Conservation (phyloP, 192 early-diverging fungal species). For the Backusella liffmaniae region DNA sequence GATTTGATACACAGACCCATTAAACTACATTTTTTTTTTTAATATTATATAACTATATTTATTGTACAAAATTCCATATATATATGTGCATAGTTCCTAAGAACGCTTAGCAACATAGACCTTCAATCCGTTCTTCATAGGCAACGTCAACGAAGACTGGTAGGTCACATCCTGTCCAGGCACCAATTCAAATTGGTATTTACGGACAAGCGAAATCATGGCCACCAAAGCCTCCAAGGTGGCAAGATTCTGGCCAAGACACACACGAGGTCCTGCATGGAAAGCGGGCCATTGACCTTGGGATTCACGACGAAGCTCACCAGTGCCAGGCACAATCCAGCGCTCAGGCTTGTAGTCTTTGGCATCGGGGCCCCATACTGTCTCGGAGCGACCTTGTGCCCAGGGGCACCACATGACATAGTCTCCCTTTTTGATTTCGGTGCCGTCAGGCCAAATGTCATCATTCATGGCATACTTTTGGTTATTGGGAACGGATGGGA, state of each 20-base stretch:
- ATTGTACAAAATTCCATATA: no score
- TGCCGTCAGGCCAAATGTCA: conserved; percentile 52
- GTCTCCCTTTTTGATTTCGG: conserved; percentile 44
- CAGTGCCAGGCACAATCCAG: conserved; percentile 42
- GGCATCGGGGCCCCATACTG: conserved; percentile 46
- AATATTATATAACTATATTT: no score
- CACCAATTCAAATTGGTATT: conserved; percentile 39
- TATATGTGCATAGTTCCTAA: neutral
- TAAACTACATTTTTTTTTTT: neutral
- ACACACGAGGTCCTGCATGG: conserved; percentile 52
- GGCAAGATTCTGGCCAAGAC: conserved; percentile 44
- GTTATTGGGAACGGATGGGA: conserved; percentile 48
- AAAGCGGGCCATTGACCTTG: conserved; percentile 51
- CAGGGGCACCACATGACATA: conserved; percentile 43
- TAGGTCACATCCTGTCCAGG: conserved; percentile 32
- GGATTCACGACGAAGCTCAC: conserved; percentile 23
- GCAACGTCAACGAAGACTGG: conserved; percentile 32
- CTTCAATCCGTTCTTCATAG: conserved; percentile 37
- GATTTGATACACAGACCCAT: neutral
- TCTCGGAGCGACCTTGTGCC: conserved; percentile 38
- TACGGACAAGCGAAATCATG: conserved; percentile 33
- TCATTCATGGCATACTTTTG: conserved; percentile 47
- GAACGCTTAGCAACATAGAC: conserved; percentile 21
- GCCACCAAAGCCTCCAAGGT: conserved; percentile 46
- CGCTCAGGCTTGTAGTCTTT: conserved; percentile 48